phyloP scores from a whole-genome alignment of 2,329 filamentous ascomycete species.

The Pestalotiopsis sp. region DNA sequence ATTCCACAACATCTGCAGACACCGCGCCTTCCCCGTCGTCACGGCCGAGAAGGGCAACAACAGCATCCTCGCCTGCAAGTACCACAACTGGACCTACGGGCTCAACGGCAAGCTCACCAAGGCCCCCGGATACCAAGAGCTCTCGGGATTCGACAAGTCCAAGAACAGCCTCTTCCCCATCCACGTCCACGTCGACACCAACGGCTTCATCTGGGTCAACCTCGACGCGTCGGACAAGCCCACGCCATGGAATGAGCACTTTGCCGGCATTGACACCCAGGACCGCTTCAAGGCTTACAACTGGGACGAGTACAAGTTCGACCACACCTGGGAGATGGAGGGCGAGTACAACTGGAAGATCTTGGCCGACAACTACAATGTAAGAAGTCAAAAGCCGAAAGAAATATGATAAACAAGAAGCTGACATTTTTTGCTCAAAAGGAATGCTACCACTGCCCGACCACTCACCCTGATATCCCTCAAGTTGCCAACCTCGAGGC shows the following conservation, averaged over 20 bases:
- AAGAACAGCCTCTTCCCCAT: conserved; percentile 59
- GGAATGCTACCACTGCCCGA: conserved; percentile 50
- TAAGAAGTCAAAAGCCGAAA: background rate
- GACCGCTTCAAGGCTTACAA: conserved; percentile 35
- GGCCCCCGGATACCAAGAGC: conserved; percentile 59
- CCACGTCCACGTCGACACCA: conserved; percentile 53
- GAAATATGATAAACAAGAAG: background rate
- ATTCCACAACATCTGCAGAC: conserved; percentile 67
- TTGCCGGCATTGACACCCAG: conserved; percentile 36
- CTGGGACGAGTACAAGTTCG: conserved; percentile 44
- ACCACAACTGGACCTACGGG: conserved; percentile 66
- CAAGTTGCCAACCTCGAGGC: conserved; percentile 28
- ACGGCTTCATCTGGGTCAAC: conserved; percentile 63
- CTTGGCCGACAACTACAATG: conserved; percentile 52
- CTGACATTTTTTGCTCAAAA: background rate
- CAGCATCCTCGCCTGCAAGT: conserved; percentile 59
- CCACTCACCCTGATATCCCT: conserved; percentile 48
- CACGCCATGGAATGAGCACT: conserved; percentile 42
- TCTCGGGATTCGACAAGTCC: conserved; percentile 57
- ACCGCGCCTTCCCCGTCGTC: conserved; percentile 62
- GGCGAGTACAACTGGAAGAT: conserved; percentile 48
- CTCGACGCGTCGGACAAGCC: conserved; percentile 33
- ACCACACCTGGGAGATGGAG: conserved; percentile 43
- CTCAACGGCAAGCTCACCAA: conserved; percentile 60
- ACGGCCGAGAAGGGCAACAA: conserved; percentile 51